A percentile compares a stretch with the other conserved stretches of the same genome.
Evolutionary conservation across 352 stramenopile species (phyloP).

Genomic region (Blastocystis sp.): DNA sequence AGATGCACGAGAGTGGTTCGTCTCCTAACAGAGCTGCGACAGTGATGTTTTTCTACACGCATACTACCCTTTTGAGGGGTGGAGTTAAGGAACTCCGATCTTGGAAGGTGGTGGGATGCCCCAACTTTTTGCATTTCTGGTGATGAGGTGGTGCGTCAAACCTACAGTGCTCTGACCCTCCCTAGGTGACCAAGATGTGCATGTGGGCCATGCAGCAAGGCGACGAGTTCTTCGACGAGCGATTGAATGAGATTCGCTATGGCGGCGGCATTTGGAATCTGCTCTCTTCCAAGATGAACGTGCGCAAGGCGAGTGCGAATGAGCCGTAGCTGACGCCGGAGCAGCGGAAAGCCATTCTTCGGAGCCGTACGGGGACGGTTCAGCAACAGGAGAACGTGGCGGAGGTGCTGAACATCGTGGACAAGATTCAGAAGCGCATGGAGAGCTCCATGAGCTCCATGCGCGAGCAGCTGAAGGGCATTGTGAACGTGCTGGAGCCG

Average conservation of each 20-base stretch:
- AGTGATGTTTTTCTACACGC: constrained; percentile 47
- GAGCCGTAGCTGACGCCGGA: constrained; percentile 63
- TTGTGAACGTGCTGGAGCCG: constrained; percentile 69
- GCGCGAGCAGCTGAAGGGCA: constrained; percentile 69
- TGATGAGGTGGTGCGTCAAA: constrained; percentile 59
- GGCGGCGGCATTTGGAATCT: constrained; percentile 72
- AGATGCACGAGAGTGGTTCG: neutral
- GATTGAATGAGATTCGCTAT: constrained; percentile 70
- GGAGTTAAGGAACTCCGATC: constrained; percentile 51
- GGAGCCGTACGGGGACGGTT: constrained; percentile 66
- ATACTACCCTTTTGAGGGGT: constrained; percentile 69
- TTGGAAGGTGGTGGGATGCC: constrained; percentile 56
- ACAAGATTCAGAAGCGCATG: constrained; percentile 69
- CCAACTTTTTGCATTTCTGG: constrained; percentile 41
- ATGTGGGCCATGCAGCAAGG: constrained; percentile 71
- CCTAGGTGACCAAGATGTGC: constrained; percentile 72
- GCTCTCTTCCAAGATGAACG: constrained; percentile 69
- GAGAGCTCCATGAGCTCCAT: constrained; percentile 69
- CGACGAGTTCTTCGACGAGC: constrained; percentile 72
- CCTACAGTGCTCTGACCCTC: constrained; percentile 24
- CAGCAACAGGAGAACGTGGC: constrained; percentile 70
- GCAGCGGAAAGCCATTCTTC: constrained; percentile 70
- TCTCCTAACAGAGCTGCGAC: constrained; percentile 62
- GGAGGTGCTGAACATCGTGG: constrained; percentile 69
- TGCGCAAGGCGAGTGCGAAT: neutral